A percentile compares a stretch with the other conserved stretches of the same genome.
Conservation (phyloP, 257 asterid genomes). For the Gentiana dahurica region DNA sequence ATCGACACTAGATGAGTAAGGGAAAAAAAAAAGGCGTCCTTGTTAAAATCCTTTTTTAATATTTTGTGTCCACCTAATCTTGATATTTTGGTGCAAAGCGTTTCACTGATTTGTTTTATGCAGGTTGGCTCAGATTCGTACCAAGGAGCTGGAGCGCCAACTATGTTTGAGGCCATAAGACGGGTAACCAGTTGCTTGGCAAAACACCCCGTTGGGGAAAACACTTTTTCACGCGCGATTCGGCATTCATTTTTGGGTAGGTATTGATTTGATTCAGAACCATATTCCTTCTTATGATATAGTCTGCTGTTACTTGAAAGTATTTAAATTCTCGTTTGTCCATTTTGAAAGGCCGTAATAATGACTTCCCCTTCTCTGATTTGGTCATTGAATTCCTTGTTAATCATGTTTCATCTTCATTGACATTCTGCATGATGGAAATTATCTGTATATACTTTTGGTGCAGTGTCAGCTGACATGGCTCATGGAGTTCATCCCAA, state of each 20-base stretch:
- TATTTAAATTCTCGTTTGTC: neutral
- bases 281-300: neutral
- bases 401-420: neutral
- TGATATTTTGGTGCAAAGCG: neutral
- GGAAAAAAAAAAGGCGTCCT: no score
- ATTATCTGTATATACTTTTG: conserved; percentile 11
- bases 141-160: conserved; percentile 99
- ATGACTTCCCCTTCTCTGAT: no score
- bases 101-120: conserved; percentile 13
- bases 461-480: conserved; percentile 98
- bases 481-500: conserved; percentile 99
- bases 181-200: conserved; percentile 58
- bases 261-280: conserved; percentile 5
- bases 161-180: conserved; percentile 96
- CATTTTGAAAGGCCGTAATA: no score
- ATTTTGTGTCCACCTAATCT: conserved; percentile 1
- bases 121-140: conserved; percentile 97
- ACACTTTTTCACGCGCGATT: conserved; percentile 64
- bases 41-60: neutral
- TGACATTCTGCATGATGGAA: neutral
- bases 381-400: no score
- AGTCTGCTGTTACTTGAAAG: neutral
- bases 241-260: conserved; percentile 88
- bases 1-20: no score
- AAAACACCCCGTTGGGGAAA: conserved; percentile 49